Evolutionary conservation across 1,139 yeast genomes (phyloP), one percentile per base, ranked within the genome.

Genomic region (Sugiyamaella xylanicola): DNA sequence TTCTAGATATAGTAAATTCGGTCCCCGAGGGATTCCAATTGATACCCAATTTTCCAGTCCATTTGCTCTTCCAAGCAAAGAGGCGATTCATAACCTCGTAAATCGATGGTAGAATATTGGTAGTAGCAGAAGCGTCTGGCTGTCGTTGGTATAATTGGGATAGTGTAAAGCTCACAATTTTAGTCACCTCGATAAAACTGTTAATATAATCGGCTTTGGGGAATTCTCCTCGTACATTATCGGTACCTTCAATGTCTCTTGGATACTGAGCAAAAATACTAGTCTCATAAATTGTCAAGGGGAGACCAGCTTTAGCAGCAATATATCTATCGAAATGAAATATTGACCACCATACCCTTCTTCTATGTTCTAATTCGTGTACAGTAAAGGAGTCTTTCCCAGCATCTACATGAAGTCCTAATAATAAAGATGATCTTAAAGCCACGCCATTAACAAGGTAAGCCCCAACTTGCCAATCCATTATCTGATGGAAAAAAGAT

Each of bases 321-420:
- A 88, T 73, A 90, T 88, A 88, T 68, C 95, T 73, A 72, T 89
- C 96, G 66, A 86, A 86, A 88, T 87, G 87, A 70, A 87, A 88
- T 9, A 88, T 92, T 0, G 96, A 87, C 96, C 96, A 89, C 93
- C 95, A 89, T 19, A 89, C 73, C 62, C 96, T 74, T 66, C 96
- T 76, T 61, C 95, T 75, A 68, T 89, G 96, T 63, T 89, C 96
- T n/a, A 63, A 54, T 43, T 64, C 66, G 19, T 57, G 52, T 7
- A 53, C 53, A 4, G 56, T 49, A 8, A 63, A 32, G 2, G 55
- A 35, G 3, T 55, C 56, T 37, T 57, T 59, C 7, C 44, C 58
- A 2, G 62, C 57, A 45, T 66, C 68, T 7, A 60, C 67, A 69
- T 89, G 96, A 84, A 89, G 80, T 1, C 96, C 96, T 32, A 87